phyloP scores from a whole-genome alignment of 139 green algal species.

The Micractinium conductrix region DNA sequence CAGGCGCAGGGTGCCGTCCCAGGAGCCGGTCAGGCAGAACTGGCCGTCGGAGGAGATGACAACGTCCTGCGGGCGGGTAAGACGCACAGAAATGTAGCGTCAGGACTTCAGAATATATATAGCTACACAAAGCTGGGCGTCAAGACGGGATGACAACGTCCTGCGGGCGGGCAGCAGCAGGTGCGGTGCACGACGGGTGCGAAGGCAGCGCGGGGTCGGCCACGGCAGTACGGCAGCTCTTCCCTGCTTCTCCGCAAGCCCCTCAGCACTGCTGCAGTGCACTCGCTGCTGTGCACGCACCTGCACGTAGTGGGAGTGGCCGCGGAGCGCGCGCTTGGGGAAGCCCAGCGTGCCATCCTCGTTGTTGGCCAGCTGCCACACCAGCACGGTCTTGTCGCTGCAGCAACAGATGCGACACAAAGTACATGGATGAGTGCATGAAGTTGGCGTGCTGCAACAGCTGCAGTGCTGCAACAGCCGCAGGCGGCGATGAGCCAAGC shows the following conservation, averaged over 20 bases:
- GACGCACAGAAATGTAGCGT: not conserved
- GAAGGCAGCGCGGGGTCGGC: not conserved
- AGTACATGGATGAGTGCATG: not conserved
- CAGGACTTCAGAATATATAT: too few species aligned
- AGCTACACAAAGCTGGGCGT: too few species aligned
- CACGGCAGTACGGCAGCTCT: too few species aligned
- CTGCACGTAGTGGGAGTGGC: slow-evolving; percentile 96
- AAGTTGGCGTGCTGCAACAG: too few species aligned
- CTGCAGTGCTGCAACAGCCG: not conserved
- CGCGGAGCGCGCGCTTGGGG: slow-evolving; percentile 77
- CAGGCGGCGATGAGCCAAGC: not conserved
- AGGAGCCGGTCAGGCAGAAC: slow-evolving; percentile 97
- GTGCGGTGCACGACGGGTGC: too few species aligned
- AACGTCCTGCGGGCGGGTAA: slow-evolving; percentile 88
- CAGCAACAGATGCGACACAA: not conserved
- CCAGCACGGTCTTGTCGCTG: slow-evolving; percentile 97
- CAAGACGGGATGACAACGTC: slow-evolving; percentile 95
- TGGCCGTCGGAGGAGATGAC: slow-evolving; percentile 99
- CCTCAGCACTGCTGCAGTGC: not conserved
- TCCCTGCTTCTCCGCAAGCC: too few species aligned
- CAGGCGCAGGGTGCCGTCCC: slow-evolving; percentile 98
- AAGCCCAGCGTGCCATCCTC: slow-evolving; percentile 88
- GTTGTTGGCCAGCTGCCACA: slow-evolving; percentile 90
- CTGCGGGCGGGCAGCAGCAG: slow-evolving; percentile 69
- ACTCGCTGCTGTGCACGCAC: slow-evolving; percentile 12